Evolutionary conservation across 345 rosid species (phyloP), one percentile per base, ranked within the genome.

Genomic region (Gossypium australe): DNA sequence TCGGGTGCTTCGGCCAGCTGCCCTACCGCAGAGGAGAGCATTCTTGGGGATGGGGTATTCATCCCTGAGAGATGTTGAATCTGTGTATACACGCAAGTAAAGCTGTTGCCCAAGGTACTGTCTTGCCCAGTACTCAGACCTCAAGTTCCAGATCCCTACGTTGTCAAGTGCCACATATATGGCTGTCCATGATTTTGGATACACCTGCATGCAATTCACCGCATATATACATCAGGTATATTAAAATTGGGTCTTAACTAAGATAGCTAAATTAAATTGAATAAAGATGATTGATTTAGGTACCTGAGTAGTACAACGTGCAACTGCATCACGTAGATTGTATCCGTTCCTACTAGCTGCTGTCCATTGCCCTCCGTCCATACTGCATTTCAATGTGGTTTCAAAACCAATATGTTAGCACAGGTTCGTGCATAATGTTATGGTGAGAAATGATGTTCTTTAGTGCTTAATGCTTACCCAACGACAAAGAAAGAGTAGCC

Each of bases 321-420:
- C 77, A 34, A 90, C 80, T 41, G 90, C 99, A 63, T 95, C 98
- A 0, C 85, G 92, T 53, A 93, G 99, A 77, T 95, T 95, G 87
- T 95, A 95, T 60, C 68, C 82, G 34, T 84, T 73, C 79, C 97
- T 84, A 80, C 97, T 91, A 10, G 69, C 86, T 24, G 85, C 7
- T 34, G 86, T 87, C 98, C 97, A 95, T 48, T 87, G 87, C 55
- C 99, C 99, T 77, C 97, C 98, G 58, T 93, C 97, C 98, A 95
- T 93, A 7, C 99, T 95, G 88, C 85, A 84, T 74, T 70, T 63
- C 49, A 2, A 29, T 59, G 27, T 29, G 18, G 52, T 8, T 18
- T 7, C 7, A 5, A 64, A 45, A 51, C 58, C 13, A 22, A 59
- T 18, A 7, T 14, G 66, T 16, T 24, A 70, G 13, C 11, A 41